Percentiles rank a stretch among this genome's conserved stretches.
Conservation (phyloP, 2,329 filamentous ascomycete species). For the Dryadomyces quercus-mongolicae region DNA sequence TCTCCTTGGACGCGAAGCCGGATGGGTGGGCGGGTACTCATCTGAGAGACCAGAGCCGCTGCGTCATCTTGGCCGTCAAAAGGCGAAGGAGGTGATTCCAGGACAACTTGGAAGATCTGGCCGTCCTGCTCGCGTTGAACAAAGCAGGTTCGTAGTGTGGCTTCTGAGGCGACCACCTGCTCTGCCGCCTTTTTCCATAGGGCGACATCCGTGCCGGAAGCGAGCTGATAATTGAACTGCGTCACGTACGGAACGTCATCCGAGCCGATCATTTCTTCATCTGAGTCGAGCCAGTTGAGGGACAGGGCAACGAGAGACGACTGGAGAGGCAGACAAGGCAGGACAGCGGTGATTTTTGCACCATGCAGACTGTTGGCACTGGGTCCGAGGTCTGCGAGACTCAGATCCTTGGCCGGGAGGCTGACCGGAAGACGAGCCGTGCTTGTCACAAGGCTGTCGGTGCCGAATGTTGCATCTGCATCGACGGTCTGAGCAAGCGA, state of each 20-base stretch:
- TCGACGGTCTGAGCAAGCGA: neutral
- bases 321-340: constrained; percentile 12
- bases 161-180: constrained; percentile 9
- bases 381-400: constrained; percentile 5
- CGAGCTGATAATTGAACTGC: constrained; percentile 12
- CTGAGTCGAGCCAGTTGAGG: constrained; percentile 6
- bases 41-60: neutral
- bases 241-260: constrained; percentile 12
- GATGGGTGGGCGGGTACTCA: neutral
- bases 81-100: constrained; percentile 3
- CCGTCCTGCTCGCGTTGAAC: constrained; percentile 12
- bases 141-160: constrained; percentile 13
- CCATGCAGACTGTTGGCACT: neutral
- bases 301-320: constrained; percentile 9
- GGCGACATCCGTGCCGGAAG: constrained; percentile 6
- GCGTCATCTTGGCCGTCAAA: neutral
- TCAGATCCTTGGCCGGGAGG: neutral
- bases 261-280: neutral
- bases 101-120: constrained; percentile 13
- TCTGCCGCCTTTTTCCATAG: constrained; percentile 10
- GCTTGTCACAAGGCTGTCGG: too few relatives aligned
- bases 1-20: neutral
- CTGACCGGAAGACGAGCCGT: too few relatives aligned
- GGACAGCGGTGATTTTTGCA: constrained; percentile 4
- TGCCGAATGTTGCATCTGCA: neutral